These are phyloP conservation scores for Urochloa ruziziensis DNA, from an alignment of 176 grass and related monocot genomes.

Conservation along the genomic window DNA sequence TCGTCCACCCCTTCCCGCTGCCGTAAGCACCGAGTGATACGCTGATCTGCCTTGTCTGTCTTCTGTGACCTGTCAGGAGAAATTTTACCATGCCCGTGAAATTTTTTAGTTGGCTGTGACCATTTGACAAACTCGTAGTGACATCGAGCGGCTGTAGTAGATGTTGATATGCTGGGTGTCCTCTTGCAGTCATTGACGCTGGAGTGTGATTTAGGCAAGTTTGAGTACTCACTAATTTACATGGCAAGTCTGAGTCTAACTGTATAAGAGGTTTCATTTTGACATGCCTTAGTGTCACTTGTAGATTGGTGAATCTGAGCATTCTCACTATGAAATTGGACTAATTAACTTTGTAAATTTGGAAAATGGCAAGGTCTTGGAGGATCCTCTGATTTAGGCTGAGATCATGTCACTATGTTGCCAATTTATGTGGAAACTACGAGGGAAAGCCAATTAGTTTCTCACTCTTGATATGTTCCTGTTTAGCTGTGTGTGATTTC, in stretches of 20 bases:
- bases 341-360: too few species aligned
- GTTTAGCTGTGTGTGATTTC: neutral
- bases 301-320: too few species aligned
- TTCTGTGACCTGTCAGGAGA: neutral
- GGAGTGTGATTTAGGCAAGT: neutral
- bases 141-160: neutral
- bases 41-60: neutral
- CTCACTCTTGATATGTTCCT: too few species aligned
- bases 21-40: conserved; percentile 43
- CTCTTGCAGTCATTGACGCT: neutral
- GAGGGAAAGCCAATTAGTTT: too few species aligned
- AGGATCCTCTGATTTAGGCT: too few species aligned
- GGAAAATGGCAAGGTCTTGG: too few species aligned
- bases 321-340: too few species aligned
- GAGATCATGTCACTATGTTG: too few species aligned
- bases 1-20: conserved; percentile 93
- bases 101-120: neutral
- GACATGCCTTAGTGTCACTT: too few species aligned
- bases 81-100: neutral
- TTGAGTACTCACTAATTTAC: neutral
- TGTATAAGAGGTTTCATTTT: too few species aligned
- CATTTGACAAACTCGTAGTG: neutral
- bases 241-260: neutral
- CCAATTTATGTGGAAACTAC: too few species aligned
- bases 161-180: neutral